Evolutionary conservation across 2,329 filamentous ascomycete genomes (phyloP), one percentile per base, ranked within the genome.

Genomic region (Ilyonectria mors-panacis): DNA sequence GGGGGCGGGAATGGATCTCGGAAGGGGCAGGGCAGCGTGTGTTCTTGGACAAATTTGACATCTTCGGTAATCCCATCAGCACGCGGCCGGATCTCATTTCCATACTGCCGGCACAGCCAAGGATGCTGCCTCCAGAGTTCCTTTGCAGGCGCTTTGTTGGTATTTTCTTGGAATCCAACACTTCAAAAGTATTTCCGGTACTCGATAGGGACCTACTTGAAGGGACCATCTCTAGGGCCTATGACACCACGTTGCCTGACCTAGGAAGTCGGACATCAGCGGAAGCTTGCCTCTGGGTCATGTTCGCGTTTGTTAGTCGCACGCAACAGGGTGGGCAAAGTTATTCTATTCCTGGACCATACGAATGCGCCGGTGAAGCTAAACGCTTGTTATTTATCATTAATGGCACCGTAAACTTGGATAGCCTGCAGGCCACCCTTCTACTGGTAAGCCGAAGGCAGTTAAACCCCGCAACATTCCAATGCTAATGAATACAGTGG

Each of bases 1-100:
- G 69, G 3, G 69, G 69, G 2, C 55, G 63, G 50, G 63, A 71
- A 33, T 71, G 69, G 69, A 72, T 71, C 9, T 70, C 69, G 3
- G 67, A 71, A 10, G 69, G 69, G 19, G 70, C 69, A 26, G 69
- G 69, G 1, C 58, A 71, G 21, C 70, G 69, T 33, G 57, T 70
- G 13, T 71, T 72, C 56, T 45, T 71, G 6, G 66, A 71, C 2
- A 71, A 71, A 0, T 71, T 71, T 12, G 70, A 65, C 48, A 56
- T 71, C 30, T 71, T 71, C 6, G n/a, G 13, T 9, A 47, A 47
- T 47, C 44, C 44, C 21, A 47, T 30, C 17, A 58, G 44, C 44
- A 47, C 44, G 44, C 44, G 44, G 44, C 44, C 44, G 21, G 19
- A 26, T 23, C 44, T 47, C 44, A 47, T 26, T 47, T 26, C 44